phyloP scores from a whole-genome alignment of 2,329 filamentous ascomycete genomes.

The Dactylellina parvicollis region DNA sequence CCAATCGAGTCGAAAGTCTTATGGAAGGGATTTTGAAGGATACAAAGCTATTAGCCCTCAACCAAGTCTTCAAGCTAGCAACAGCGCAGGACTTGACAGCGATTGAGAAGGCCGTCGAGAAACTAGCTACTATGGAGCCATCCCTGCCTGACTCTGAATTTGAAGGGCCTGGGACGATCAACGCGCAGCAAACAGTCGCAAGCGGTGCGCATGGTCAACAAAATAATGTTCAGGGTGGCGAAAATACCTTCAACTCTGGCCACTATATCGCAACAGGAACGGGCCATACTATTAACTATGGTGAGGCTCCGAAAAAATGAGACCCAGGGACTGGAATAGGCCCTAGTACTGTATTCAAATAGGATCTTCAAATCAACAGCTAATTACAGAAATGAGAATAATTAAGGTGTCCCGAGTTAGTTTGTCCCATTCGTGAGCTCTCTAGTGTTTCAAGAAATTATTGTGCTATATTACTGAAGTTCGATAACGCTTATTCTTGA shows the following conservation, averaged over 20 bases:
- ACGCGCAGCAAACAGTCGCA: not conserved
- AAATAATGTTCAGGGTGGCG: slow-evolving; percentile 7
- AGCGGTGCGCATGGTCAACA: slow-evolving; percentile 4
- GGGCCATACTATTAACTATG: not conserved
- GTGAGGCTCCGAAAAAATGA: slow-evolving; percentile 3
- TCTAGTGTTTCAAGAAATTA: too few relatives aligned
- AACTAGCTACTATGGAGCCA: not conserved
- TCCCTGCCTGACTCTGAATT: slow-evolving; percentile 7
- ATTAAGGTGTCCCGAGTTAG: too few relatives aligned
- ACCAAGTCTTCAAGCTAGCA: slow-evolving; percentile 9
- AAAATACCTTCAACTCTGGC: not conserved
- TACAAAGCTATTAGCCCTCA: not conserved
- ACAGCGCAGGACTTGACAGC: not conserved
- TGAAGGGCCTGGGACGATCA: slow-evolving; percentile 2
- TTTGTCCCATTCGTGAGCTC: not conserved
- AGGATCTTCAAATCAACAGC: not conserved
- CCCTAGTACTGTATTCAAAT: not conserved
- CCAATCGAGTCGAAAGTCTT: slow-evolving; percentile 1
- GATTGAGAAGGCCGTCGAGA: slow-evolving; percentile 4
- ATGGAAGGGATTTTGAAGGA: slow-evolving; percentile 6
- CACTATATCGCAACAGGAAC: not conserved
- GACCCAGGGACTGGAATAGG: not conserved
- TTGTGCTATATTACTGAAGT: too few relatives aligned
- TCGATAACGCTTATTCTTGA: not conserved
- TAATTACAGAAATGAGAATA: not conserved